Evolutionary conservation across 106 monocot species (phyloP).

Genomic region (Cymbidium sinense): DNA sequence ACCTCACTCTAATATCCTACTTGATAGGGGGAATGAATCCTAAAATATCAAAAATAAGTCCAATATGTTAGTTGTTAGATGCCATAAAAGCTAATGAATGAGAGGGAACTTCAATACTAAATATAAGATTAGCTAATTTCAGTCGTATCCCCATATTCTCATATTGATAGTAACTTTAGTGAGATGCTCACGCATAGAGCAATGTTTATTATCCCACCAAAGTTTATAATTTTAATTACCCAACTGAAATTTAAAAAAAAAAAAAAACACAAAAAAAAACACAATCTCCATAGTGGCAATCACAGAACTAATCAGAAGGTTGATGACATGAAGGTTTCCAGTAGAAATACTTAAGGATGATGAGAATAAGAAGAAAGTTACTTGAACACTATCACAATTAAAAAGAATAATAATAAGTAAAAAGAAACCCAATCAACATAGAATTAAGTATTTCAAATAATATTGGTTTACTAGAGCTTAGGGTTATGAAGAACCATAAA

Average conservation of each 20-base stretch:
- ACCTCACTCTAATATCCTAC: too few relatives aligned
- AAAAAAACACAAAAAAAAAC: background rate
- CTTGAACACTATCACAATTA: background rate
- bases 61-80: too few relatives aligned
- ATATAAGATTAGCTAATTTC: too few relatives aligned
- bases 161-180: too few relatives aligned
- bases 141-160: too few relatives aligned
- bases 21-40: too few relatives aligned
- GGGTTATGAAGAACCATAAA: background rate
- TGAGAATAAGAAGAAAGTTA: background rate
- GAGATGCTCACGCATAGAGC: too few relatives aligned
- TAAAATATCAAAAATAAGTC: too few relatives aligned
- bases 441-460: background rate
- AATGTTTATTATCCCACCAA: too few relatives aligned
- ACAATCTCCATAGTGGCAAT: background rate
- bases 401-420: background rate
- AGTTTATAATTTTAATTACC: background rate
- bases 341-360: background rate
- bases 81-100: too few relatives aligned
- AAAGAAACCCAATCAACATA: background rate
- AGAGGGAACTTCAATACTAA: too few relatives aligned
- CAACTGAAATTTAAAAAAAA: background rate
- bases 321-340: background rate
- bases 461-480: background rate
- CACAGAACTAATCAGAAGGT: background rate